Conservation (phyloP, 768 basidiomycete genomes). For the Tremella mesenterica region DNA sequence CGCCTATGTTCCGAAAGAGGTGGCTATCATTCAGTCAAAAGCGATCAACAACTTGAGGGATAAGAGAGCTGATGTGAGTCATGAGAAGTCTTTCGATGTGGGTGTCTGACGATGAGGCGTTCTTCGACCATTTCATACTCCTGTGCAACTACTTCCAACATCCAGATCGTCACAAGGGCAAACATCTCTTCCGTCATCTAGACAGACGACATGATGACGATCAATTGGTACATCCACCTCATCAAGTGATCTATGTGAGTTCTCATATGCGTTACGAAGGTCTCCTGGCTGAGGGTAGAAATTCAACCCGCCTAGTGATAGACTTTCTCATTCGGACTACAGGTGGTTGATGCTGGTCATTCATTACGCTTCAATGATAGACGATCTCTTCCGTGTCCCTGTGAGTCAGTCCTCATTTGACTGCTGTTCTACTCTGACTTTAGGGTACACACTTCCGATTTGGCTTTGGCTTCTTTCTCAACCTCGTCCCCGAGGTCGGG, state of each 20-base stretch:
- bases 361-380: not conserved
- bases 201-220: not conserved
- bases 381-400: not conserved
- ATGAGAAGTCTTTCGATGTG: too few species aligned
- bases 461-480: not conserved
- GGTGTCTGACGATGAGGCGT: not conserved
- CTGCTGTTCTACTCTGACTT: not conserved
- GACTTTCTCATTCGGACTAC: not conserved
- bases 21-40: too few species aligned
- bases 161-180: not conserved
- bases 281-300: not conserved
- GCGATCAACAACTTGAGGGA: too few species aligned
- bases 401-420: not conserved
- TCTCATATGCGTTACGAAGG: not conserved
- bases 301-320: not conserved
- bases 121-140: not conserved
- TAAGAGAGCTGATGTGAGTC: too few species aligned
- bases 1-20: too few species aligned
- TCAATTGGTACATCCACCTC: not conserved
- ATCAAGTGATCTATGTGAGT: not conserved
- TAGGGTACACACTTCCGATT: not conserved
- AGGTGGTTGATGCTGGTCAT: not conserved
- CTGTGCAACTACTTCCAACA: not conserved
- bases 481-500: not conserved
- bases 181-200: not conserved